These are phyloP conservation scores for Pseudogymnoascus sp. DNA, from an alignment of 2,329 filamentous ascomycete species.

Conservation along the genomic window DNA sequence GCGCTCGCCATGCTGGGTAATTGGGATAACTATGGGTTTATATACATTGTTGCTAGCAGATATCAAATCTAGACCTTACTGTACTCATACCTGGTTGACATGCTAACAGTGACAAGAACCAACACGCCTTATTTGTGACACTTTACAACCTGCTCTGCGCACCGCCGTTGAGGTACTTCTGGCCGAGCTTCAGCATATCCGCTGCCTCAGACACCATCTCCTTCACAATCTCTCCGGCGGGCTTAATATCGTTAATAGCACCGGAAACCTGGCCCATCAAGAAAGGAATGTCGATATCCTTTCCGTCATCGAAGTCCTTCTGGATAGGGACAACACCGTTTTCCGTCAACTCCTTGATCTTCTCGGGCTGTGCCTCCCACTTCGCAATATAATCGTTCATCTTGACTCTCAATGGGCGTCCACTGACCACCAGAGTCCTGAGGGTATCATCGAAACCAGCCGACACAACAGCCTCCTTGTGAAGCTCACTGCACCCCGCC, in stretches of 20 bases:
- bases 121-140: not conserved
- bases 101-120: slow-evolving; percentile 2
- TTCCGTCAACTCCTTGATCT: slow-evolving; percentile 68
- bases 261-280: slow-evolving; percentile 93
- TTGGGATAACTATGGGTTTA: slow-evolving; percentile 9
- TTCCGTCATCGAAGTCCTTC: slow-evolving; percentile 74
- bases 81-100: slow-evolving; percentile 6
- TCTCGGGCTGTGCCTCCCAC: slow-evolving; percentile 71
- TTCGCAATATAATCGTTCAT: slow-evolving; percentile 75
- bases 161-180: slow-evolving; percentile 46
- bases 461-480: slow-evolving; percentile 78
- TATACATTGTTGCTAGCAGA: slow-evolving; percentile 1
- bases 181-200: slow-evolving; percentile 55
- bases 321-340: slow-evolving; percentile 73
- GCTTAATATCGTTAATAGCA: slow-evolving; percentile 67
- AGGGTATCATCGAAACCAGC: slow-evolving; percentile 74
- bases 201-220: slow-evolving; percentile 81
- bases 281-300: slow-evolving; percentile 78
- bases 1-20: slow-evolving; percentile 26
- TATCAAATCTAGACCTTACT: slow-evolving; percentile 4
- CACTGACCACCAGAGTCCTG: slow-evolving; percentile 74
- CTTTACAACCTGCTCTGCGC: slow-evolving; percentile 31
- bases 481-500: slow-evolving; percentile 70
- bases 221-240: slow-evolving; percentile 74
- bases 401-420: slow-evolving; percentile 71